Base-by-base conservation (phyloP, 768 basidiomycete genomes). In the Tricholomella constricta region DNA sequence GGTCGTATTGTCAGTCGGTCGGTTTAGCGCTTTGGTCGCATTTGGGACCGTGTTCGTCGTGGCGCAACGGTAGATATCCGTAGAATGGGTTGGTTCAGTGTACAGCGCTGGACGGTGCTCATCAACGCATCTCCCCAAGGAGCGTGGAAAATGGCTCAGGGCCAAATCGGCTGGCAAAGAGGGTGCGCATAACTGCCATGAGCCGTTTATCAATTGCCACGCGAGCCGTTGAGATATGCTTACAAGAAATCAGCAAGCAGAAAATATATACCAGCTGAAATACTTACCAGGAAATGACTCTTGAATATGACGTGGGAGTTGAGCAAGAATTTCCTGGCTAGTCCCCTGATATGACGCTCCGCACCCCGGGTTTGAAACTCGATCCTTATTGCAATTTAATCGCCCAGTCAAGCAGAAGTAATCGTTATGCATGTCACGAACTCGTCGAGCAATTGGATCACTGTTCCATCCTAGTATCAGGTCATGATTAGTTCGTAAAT, bases 401-500 rank as follows among this genome's bases (percentile, higher is more conserved):
- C 29, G 6, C 11, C 11, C 29, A 3, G 37, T 49, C 1, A 27
- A n/a, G 20, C 36, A 35, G 15, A 49, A 49, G 37, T 49, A 49
- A 20, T 49, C 17, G n/a, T 20, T 2, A n/a, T 49, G 37, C 6
- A 49, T 12, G 37, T 23, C 36, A 2, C 17, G 26, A 15, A 49
- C 48, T 19, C 48, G 1, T 1, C 15, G n/a, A 27, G 48, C 38
- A 49, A 49, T 17, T 1, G 37, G 48, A 0, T 41, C 38, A n/a
- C 38, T 14, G 35, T 49, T 49, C 48, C 38, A 49, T 12, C 37
- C 48, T 49, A 47, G 29, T n/a, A n/a, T n/a, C n/a, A n/a, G n/a
- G n/a, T n/a, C n/a, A n/a, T n/a, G n/a, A n/a, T n/a, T n/a, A n/a
- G n/a, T n/a, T n/a, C n/a, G n/a, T n/a, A n/a, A n/a, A n/a, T n/a